These are phyloP conservation scores for Takashimella koratensis DNA, from an alignment of 1,284 basidiomycete species.

Conservation along the genomic window DNA sequence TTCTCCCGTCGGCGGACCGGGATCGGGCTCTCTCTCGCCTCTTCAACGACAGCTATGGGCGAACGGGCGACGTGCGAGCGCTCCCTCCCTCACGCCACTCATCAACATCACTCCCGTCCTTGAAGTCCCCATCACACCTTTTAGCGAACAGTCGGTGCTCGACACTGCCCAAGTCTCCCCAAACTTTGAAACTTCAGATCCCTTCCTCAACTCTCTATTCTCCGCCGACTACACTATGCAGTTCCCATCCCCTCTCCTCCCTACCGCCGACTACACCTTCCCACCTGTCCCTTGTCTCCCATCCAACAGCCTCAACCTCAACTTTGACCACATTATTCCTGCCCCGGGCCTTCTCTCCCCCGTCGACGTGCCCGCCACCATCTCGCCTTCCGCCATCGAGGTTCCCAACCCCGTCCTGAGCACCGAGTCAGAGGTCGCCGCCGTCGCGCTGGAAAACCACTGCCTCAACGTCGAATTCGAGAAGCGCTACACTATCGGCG, in stretches of 20 bases:
- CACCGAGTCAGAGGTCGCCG: constrained; percentile 14
- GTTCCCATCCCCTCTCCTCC: not conserved
- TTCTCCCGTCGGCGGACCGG: not conserved
- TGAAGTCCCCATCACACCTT: not conserved
- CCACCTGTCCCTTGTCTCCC: not conserved
- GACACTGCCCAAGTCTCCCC: not conserved
- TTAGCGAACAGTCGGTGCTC: not conserved
- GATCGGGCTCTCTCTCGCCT: not conserved
- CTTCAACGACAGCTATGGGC: not conserved
- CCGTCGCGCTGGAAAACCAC: constrained; percentile 49
- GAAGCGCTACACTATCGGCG: constrained; percentile 59
- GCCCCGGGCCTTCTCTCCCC: not conserved
- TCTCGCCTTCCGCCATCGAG: not conserved
- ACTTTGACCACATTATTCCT: not conserved
- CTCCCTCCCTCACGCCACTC: not conserved
- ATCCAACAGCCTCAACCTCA: not conserved
- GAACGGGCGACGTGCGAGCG: not conserved
- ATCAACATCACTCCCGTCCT: not conserved
- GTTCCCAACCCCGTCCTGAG: not conserved
- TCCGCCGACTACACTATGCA: not conserved
- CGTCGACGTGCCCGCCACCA: not conserved
- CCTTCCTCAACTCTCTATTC: not conserved
- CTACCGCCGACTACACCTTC: not conserved
- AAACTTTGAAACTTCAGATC: too few relatives aligned
- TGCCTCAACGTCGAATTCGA: constrained; percentile 64